phyloP scores from a whole-genome alignment of 1,139 yeast species.

The Scheffersomyces quercinus region DNA sequence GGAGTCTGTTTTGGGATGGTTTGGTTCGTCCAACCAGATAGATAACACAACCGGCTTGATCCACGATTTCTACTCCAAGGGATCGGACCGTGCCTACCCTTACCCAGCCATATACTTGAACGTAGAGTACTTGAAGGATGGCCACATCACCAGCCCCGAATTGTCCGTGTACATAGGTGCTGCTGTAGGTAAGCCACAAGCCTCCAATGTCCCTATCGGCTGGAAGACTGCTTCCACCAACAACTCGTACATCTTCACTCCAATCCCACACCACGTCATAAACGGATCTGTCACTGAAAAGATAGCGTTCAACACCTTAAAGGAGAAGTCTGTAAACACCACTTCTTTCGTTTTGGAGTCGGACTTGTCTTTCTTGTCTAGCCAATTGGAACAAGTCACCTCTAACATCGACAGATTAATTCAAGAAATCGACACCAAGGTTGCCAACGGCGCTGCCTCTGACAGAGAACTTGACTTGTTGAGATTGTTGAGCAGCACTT shows the following conservation, averaged over 20 bases:
- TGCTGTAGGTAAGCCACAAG: slow-evolving; percentile 58
- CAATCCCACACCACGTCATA: slow-evolving; percentile 68
- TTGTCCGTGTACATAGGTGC: slow-evolving; percentile 76
- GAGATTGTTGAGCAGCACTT: slow-evolving; percentile 62
- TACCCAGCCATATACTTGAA: slow-evolving; percentile 81
- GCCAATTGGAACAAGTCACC: slow-evolving; percentile 57
- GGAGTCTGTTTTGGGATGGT: slow-evolving; percentile 85
- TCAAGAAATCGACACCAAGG: slow-evolving; percentile 46
- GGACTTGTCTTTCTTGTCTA: slow-evolving; percentile 45
- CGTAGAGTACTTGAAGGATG: slow-evolving; percentile 38
- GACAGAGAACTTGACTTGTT: slow-evolving; percentile 59
- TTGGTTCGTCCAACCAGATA: slow-evolving; percentile 64
- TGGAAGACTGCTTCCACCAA: slow-evolving; percentile 35
- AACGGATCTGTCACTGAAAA: slow-evolving; percentile 62
- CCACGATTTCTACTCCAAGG: slow-evolving; percentile 79
- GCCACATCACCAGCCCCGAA: slow-evolving; percentile 39
- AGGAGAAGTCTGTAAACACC: slow-evolving; percentile 20
- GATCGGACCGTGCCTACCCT: slow-evolving; percentile 68
- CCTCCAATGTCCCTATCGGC: slow-evolving; percentile 49
- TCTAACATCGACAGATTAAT: slow-evolving; percentile 53
- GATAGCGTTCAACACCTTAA: slow-evolving; percentile 49
- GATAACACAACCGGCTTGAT: slow-evolving; percentile 80
- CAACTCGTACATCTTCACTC: slow-evolving; percentile 71
- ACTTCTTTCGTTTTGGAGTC: slow-evolving; percentile 19
- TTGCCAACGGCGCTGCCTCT: slow-evolving; percentile 42